These are phyloP conservation scores for Penicillium bialowiezense DNA, from an alignment of 495 filamentous ascomycete genomes.

Conservation along the genomic window DNA sequence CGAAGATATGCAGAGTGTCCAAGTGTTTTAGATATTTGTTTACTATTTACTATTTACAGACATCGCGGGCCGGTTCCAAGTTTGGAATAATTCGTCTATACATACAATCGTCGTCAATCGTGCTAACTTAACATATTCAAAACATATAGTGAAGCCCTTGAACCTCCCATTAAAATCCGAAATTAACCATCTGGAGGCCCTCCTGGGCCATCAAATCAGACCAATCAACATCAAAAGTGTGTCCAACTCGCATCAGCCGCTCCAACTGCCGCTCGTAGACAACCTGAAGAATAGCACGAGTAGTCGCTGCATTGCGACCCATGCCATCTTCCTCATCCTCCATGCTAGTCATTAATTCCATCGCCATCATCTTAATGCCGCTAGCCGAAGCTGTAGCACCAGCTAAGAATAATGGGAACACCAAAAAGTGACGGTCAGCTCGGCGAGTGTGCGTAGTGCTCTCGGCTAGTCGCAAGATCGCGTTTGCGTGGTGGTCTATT, in stretches of 20 bases:
- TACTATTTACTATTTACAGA: not conserved
- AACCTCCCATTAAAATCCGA: constrained; percentile 30
- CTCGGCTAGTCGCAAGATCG: constrained; percentile 46
- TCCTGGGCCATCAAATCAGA: constrained; percentile 40
- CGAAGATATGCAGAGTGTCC: too few species aligned
- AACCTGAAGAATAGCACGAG: constrained; percentile 45
- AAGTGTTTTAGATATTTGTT: too few species aligned
- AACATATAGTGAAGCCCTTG: constrained; percentile 8
- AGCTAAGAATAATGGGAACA: constrained; percentile 58
- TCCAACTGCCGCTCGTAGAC: constrained; percentile 50
- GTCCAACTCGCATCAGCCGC: constrained; percentile 31
- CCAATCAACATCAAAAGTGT: constrained; percentile 45
- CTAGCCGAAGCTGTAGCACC: constrained; percentile 43
- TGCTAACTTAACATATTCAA: constrained; percentile 12
- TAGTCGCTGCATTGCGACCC: constrained; percentile 47
- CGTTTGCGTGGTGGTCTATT: constrained; percentile 39
- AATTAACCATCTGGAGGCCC: constrained; percentile 44
- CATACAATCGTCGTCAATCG: constrained; percentile 20
- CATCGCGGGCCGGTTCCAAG: constrained; percentile 6
- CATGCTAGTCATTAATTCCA: constrained; percentile 49
- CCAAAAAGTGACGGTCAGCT: constrained; percentile 44
- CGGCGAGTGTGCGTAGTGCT: constrained; percentile 22
- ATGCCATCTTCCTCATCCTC: constrained; percentile 46
- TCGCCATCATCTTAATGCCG: constrained; percentile 46
- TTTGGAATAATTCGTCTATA: constrained; percentile 13